Evolutionary conservation across 1,139 yeast species (phyloP).

Genomic region (Magnusiomyces ingens): DNA sequence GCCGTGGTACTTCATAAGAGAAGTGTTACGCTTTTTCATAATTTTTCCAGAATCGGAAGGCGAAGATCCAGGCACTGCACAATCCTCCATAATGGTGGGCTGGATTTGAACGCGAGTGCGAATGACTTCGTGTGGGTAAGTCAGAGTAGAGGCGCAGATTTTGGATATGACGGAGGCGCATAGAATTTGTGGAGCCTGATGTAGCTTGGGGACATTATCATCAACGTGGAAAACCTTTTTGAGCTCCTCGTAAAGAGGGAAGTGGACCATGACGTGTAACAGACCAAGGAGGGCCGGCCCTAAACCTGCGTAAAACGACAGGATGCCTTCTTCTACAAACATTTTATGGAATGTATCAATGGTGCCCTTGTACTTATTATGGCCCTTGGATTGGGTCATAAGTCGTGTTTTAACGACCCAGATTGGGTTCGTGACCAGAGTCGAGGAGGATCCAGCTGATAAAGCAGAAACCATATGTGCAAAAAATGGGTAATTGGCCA

Average conservation of each 20-base stretch:
- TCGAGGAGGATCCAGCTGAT: slow-evolving; percentile 82
- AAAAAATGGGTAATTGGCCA: slow-evolving; percentile 38
- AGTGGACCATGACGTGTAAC: slow-evolving; percentile 91
- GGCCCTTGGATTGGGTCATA: slow-evolving; percentile 59
- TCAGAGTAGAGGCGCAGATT: slow-evolving; percentile 80
- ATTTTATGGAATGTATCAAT: slow-evolving; percentile 76
- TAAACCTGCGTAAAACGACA: slow-evolving; percentile 84
- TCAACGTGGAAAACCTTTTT: slow-evolving; percentile 43
- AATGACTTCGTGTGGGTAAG: slow-evolving; percentile 94
- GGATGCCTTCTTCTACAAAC: slow-evolving; percentile 70
- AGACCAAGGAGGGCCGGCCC: slow-evolving; percentile 87
- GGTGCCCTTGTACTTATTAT: slow-evolving; percentile 61
- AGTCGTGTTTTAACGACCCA: slow-evolving; percentile 96
- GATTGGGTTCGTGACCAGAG: slow-evolving; percentile 87
- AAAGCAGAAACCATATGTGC: slow-evolving; percentile 75
- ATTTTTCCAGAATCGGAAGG: background rate
- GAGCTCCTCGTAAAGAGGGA: slow-evolving; percentile 87
- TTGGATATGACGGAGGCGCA: slow-evolving; percentile 77
- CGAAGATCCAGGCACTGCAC: slow-evolving; percentile 10
- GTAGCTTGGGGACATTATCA: slow-evolving; percentile 12
- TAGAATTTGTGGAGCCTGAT: slow-evolving; percentile 38
- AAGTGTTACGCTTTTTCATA: slow-evolving; percentile 10
- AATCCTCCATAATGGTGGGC: slow-evolving; percentile 11
- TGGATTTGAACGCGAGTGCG: slow-evolving; percentile 82
- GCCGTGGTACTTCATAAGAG: slow-evolving; percentile 28